These are phyloP conservation scores for Mycena rebaudengoi DNA, from an alignment of 768 basidiomycete genomes.

Conservation along the genomic window DNA sequence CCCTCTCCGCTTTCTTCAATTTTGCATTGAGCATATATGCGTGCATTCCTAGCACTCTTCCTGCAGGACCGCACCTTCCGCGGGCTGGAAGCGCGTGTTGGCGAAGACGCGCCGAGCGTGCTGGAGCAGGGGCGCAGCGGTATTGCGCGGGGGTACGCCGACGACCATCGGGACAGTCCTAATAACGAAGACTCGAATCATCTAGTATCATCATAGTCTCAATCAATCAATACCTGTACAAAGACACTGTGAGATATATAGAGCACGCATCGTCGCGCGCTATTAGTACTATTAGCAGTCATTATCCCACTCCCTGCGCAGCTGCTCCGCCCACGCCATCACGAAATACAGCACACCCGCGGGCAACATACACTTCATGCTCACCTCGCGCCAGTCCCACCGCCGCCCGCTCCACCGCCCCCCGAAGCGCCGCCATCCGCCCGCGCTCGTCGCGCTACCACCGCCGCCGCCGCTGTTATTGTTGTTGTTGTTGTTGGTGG, in stretches of 20 bases:
- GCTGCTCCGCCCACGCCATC: conserved; percentile 78
- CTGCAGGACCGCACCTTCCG: conserved; percentile 78
- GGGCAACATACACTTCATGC: conserved; percentile 74
- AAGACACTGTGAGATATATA: too few species aligned
- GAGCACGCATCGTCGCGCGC: too few species aligned
- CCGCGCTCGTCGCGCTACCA: too few species aligned
- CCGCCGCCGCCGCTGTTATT: neutral
- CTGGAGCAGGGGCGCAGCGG: conserved; percentile 92
- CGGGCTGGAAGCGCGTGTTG: conserved; percentile 82
- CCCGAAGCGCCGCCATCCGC: conserved; percentile 51
- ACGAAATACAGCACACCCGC: conserved; percentile 78
- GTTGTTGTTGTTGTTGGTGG: neutral
- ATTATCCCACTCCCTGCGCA: conserved; percentile 59
- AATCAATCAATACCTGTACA: too few species aligned
- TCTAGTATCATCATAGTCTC: too few species aligned
- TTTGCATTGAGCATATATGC: neutral
- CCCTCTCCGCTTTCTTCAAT: neutral
- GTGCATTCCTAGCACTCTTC: conserved; percentile 65
- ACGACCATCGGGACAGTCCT: conserved; percentile 52
- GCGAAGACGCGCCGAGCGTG: conserved; percentile 80
- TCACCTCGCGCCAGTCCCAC: conserved; percentile 86
- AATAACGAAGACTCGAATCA: too few species aligned
- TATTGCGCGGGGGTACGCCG: conserved; percentile 87
- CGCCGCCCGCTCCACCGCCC: conserved; percentile 67
- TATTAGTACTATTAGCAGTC: too few species aligned